Conservation (phyloP, 768 basidiomycete species). For the Boletus subparvulus region DNA sequence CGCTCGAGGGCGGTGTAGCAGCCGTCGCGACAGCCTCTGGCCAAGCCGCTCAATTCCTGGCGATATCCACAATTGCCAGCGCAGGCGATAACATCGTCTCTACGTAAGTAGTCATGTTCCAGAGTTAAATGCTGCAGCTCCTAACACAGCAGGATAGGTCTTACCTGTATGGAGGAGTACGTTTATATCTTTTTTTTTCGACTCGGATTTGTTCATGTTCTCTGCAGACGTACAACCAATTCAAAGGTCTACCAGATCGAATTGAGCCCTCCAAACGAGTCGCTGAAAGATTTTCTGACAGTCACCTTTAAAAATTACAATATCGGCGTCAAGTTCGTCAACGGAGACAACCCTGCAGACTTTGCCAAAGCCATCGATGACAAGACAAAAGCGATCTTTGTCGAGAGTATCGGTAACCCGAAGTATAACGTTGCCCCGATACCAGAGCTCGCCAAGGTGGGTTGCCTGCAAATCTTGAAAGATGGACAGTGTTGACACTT, state of each 20-base stretch:
- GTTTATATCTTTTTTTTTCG: not conserved
- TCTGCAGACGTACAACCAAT: conserved; percentile 20
- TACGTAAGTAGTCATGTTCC: conserved; percentile 43
- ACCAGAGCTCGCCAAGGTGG: conserved; percentile 64
- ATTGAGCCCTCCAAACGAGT: no score
- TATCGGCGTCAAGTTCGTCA: conserved; percentile 46
- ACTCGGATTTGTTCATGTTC: not conserved
- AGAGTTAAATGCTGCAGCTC: not conserved
- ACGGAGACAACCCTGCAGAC: conserved; percentile 50
- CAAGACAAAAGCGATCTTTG: conserved; percentile 72
- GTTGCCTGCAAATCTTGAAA: not conserved
- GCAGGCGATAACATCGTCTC: conserved; percentile 79
- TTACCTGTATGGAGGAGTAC: conserved; percentile 21
- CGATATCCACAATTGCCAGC: conserved; percentile 58
- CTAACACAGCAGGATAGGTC: conserved; percentile 5
- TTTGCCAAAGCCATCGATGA: conserved; percentile 72
- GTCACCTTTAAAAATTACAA: conserved; percentile 18
- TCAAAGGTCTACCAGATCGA: conserved; percentile 11
- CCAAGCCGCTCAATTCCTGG: conserved; percentile 75
- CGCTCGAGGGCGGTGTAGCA: conserved; percentile 76
- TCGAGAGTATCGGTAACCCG: conserved; percentile 81
- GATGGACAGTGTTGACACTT: not conserved
- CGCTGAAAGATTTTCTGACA: not conserved
- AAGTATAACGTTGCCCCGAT: conserved; percentile 68
- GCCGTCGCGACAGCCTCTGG: conserved; percentile 75